Evolutionary conservation across 2,329 filamentous ascomycete genomes (phyloP).

Genomic region (Rutstroemia sp.): DNA sequence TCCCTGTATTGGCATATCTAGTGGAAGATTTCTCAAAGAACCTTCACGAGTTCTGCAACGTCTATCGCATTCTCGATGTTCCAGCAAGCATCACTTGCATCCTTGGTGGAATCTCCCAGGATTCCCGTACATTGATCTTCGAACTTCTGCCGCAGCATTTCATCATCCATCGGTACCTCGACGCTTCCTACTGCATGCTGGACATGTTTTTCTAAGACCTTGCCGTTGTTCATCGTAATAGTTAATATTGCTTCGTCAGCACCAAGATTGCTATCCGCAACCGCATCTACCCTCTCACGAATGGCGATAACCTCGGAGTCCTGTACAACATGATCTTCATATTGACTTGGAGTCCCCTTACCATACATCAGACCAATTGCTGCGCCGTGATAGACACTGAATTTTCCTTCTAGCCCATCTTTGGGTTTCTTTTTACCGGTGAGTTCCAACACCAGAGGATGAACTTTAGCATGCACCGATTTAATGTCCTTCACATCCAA

Average conservation of each 20-base stretch:
- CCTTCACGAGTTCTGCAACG: slow-evolving; percentile 14
- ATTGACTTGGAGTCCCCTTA: slow-evolving; percentile 43
- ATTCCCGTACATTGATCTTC: slow-evolving; percentile 38
- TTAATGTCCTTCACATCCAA: slow-evolving; percentile 30
- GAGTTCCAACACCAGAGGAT: slow-evolving; percentile 45
- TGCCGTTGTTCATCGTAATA: slow-evolving; percentile 33
- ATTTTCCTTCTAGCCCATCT: slow-evolving; percentile 45
- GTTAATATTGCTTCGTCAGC: slow-evolving; percentile 37
- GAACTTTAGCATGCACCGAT: slow-evolving; percentile 37
- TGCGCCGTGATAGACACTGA: slow-evolving; percentile 47
- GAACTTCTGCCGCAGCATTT: slow-evolving; percentile 41
- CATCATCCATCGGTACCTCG: slow-evolving; percentile 39
- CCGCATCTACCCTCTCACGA: slow-evolving; percentile 39
- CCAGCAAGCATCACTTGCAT: slow-evolving; percentile 30
- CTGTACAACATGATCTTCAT: slow-evolving; percentile 40
- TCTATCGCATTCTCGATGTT: slow-evolving; percentile 28
- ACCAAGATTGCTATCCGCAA: slow-evolving; percentile 32
- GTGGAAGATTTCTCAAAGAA: neutral
- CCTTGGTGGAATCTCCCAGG: slow-evolving; percentile 33
- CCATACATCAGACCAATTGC: slow-evolving; percentile 43
- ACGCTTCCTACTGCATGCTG: slow-evolving; percentile 44
- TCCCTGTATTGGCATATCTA: too few relatives aligned
- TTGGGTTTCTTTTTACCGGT: slow-evolving; percentile 42
- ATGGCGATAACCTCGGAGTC: slow-evolving; percentile 34
- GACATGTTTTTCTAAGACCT: slow-evolving; percentile 37